Evolutionary conservation across 495 filamentous ascomycete genomes (phyloP).

Genomic region (Neurospora cerealis): DNA sequence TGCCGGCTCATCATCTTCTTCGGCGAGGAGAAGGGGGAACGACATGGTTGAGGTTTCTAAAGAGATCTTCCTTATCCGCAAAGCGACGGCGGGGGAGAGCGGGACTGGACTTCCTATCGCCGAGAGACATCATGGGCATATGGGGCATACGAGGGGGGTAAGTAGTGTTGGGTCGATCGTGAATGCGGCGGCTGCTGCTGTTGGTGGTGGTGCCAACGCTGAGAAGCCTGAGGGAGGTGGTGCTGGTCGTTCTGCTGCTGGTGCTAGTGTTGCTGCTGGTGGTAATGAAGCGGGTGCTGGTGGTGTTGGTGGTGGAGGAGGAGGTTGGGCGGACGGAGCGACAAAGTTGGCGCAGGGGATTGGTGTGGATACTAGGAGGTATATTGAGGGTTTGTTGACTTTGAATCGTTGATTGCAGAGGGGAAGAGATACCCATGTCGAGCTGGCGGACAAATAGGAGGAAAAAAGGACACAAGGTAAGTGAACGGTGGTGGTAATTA

Average conservation of each 20-base stretch:
- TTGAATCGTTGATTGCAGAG: conserved; percentile 48
- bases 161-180: neutral
- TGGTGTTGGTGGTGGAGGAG: neutral
- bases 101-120: neutral
- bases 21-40: neutral
- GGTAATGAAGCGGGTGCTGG: neutral
- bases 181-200: neutral
- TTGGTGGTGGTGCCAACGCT: neutral
- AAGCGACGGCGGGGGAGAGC: conserved; percentile 29
- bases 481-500: neutral
- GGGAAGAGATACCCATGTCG: neutral
- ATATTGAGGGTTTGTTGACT: conserved; percentile 74
- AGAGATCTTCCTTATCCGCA: conserved; percentile 72
- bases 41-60: conserved; percentile 27
- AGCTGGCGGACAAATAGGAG: neutral
- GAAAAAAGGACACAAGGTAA: neutral
- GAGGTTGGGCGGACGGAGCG: conserved; percentile 48
- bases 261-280: neutral
- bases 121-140: neutral
- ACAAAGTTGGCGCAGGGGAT: conserved; percentile 72
- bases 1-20: neutral
- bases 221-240: too few relatives aligned
- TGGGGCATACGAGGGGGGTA: neutral
- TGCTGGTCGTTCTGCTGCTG: neutral
- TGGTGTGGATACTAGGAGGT: conserved; percentile 75